phyloP scores from a whole-genome alignment of 75 land plant genomes.

The Azolla pinnata region DNA sequence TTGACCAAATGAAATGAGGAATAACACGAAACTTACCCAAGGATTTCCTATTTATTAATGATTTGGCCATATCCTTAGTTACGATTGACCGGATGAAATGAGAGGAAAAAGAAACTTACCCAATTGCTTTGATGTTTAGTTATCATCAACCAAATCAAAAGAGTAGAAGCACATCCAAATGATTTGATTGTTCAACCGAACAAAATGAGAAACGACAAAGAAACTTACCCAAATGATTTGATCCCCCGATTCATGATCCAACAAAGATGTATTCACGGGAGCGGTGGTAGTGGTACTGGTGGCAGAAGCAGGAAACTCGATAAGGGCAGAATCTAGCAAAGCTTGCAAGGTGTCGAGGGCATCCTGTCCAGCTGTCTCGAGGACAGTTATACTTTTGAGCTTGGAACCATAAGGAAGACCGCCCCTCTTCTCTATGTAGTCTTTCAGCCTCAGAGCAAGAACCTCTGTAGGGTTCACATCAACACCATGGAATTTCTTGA shows the following conservation, averaged over 20 bases:
- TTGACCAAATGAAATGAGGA: no score
- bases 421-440: conserved; percentile 39
- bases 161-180: no score
- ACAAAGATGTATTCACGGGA: neutral
- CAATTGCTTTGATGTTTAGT: no score
- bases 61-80: no score
- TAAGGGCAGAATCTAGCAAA: conserved; percentile 13
- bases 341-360: conserved; percentile 40
- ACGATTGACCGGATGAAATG: no score
- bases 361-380: conserved; percentile 91
- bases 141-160: no score
- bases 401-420: conserved; percentile 39
- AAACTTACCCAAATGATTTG: neutral
- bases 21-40: no score
- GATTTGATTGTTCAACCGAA: no score
- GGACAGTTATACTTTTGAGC: conserved; percentile 56
- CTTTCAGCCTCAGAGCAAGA: conserved; percentile 47
- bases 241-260: neutral
- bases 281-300: no score
- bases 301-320: no score
- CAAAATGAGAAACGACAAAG: conserved; percentile 1
- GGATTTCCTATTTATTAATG: no score
- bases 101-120: no score
- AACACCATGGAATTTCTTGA: conserved; percentile 92
- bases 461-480: conserved; percentile 83